Evolutionary conservation across 352 stramenopile genomes (phyloP), one percentile per base, ranked within the genome.

Genomic region (Pythium sp.): DNA sequence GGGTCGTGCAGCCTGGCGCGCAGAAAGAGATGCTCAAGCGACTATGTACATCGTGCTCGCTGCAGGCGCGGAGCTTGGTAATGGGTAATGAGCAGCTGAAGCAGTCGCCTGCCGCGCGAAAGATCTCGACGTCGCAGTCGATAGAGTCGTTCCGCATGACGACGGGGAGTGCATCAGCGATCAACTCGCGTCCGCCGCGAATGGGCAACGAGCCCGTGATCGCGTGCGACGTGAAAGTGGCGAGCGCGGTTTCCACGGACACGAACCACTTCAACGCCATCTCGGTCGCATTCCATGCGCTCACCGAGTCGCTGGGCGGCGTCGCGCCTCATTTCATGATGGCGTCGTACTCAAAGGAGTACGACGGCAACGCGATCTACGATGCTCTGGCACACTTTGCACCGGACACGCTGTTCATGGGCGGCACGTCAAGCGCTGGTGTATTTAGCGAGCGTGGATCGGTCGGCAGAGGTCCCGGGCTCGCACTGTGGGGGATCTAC

Each of bases 361-460:
- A 93, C 73, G 67, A 77, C 51, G 83, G 82, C 28, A 63, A 77
- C 20, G 60, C 72, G 24, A 77, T 93, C 15, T 84, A 92, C 68
- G 76, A 85, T 58, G 82, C 84, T 14, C 74, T 95, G 1, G 70
- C 84, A 15, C 75, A 76, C n/a, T 72, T 75, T 18, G 84, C 87
- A 32, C 84, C 84, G 0, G 79, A 92, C 65, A 91, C 87, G 34
- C 79, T 95, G 38, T 95, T 93, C 69, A 92, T 93, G 79, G 87
- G 87, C 49, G 79, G 80, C 41, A 92, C 83, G 14, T 92, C 87
- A 24, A 91, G 81, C 34, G 84, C 77, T 49, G 83, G 86, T 4
- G 83, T 94, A 5, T 94, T 76, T 57, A 88, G 59, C 26, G 76
- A 83, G 14, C 60, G 67, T 64, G 81, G 70, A 24, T 76, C 62